Percentiles rank a stretch among this genome's conserved stretches.
Evolutionary conservation across 176 grass and related monocot genomes (phyloP).

Genomic region (Echinochloa phyllopogon): DNA sequence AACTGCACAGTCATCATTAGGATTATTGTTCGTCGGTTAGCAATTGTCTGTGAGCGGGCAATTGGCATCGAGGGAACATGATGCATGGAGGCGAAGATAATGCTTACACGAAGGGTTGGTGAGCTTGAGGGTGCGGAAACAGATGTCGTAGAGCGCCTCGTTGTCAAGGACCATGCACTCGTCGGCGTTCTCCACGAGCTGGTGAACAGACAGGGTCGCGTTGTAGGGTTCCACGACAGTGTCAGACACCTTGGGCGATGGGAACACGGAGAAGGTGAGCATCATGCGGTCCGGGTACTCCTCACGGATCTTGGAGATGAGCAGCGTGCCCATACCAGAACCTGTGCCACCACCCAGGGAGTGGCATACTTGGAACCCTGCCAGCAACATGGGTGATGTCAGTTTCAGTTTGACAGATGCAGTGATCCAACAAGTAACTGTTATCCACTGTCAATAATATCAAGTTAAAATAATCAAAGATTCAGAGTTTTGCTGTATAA

Average conservation of each 20-base stretch:
- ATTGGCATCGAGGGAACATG: neutral
- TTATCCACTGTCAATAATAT: neutral
- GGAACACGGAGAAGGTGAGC: conserved; percentile 81
- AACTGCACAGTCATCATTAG: conserved; percentile 39
- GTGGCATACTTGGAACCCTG: conserved; percentile 78
- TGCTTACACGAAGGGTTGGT: conserved; percentile 71
- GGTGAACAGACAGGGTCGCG: conserved; percentile 72
- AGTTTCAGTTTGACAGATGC: neutral
- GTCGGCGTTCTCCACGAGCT: conserved; percentile 79
- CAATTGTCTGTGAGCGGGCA: neutral
- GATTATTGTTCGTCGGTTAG: neutral
- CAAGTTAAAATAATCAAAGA: neutral
- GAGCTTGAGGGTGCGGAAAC: conserved; percentile 80
- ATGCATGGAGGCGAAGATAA: neutral
- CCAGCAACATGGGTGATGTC: neutral
- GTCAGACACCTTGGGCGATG: conserved; percentile 75
- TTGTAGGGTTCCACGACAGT: conserved; percentile 79
- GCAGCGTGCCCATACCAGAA: conserved; percentile 62
- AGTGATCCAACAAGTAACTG: neutral
- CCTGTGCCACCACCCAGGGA: conserved; percentile 61
- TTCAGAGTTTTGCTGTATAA: neutral
- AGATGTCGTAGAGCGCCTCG: conserved; percentile 75
- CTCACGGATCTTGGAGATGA: conserved; percentile 70
- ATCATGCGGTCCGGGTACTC: conserved; percentile 74
- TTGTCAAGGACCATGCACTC: conserved; percentile 85